These are phyloP conservation scores for Parascedosporium putredinis DNA, from an alignment of 2,329 filamentous ascomycete genomes.

Conservation along the genomic window DNA sequence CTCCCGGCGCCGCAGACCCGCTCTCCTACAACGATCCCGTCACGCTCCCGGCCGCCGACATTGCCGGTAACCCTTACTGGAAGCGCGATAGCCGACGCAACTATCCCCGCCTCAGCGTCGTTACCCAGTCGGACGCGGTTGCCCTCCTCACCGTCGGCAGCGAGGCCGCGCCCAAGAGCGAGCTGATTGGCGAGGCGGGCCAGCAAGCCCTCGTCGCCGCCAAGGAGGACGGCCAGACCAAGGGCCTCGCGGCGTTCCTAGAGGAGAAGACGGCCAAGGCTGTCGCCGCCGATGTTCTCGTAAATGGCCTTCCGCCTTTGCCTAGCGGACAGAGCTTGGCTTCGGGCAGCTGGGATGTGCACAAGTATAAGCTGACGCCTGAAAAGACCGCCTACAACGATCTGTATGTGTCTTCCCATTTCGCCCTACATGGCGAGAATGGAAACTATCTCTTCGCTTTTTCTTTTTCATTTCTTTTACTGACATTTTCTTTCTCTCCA, in stretches of 20 bases:
- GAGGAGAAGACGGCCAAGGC: constrained; percentile 47
- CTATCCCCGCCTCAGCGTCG: constrained; percentile 70
- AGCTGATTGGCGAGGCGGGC: constrained; percentile 58
- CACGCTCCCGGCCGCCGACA: constrained; percentile 44
- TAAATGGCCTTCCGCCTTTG: constrained; percentile 75
- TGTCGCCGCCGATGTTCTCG: constrained; percentile 53
- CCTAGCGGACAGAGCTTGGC: constrained; percentile 58
- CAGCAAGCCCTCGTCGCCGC: constrained; percentile 60
- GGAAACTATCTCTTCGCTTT: no score
- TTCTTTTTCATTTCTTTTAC: constrained; percentile 18
- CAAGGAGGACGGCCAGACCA: constrained; percentile 58
- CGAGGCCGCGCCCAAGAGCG: constrained; percentile 68
- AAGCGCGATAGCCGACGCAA: constrained; percentile 78
- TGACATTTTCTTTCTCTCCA: no score
- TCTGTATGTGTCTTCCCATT: constrained; percentile 42
- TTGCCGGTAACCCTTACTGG: constrained; percentile 45
- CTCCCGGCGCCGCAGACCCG: constrained; percentile 33
- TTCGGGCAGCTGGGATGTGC: constrained; percentile 49
- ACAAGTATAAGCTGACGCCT: constrained; percentile 54
- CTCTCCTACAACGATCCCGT: constrained; percentile 27
- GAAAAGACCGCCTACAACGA: constrained; percentile 59
- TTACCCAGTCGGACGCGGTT: constrained; percentile 77
- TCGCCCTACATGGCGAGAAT: no score
- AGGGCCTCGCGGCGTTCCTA: constrained; percentile 63
- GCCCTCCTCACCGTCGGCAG: constrained; percentile 78